A percentile compares a stretch with the other conserved stretches of the same genome.
phyloP scores from a whole-genome alignment of 2,329 filamentous ascomycete species.

The Madurella fahalii region DNA sequence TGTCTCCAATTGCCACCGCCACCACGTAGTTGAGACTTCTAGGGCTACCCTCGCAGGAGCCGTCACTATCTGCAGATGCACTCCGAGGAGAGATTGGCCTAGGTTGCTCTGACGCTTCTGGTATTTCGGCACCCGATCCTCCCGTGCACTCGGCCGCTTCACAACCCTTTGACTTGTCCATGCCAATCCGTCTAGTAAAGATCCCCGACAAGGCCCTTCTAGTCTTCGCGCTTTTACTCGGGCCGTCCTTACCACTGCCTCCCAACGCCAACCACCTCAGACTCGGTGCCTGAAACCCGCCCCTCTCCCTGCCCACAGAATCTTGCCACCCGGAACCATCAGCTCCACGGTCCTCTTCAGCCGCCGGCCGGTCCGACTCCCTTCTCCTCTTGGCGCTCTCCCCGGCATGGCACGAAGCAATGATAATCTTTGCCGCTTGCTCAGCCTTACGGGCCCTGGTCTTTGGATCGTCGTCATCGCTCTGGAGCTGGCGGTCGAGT shows the following conservation, averaged over 20 bases:
- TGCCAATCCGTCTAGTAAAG: neutral
- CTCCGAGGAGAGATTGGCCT: neutral
- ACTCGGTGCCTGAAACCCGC: neutral
- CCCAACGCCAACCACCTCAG: neutral
- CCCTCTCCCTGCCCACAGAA: neutral
- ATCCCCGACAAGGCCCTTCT: too few species aligned
- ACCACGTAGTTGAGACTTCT: neutral
- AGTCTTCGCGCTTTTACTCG: too few species aligned
- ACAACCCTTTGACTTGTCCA: neutral
- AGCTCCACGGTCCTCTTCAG: neutral
- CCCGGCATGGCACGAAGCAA: neutral
- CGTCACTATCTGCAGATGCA: neutral
- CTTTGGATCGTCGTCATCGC: neutral
- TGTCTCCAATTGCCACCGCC: too few species aligned
- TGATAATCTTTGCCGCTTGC: conserved; percentile 4
- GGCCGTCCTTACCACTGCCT: too few species aligned
- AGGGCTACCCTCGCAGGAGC: neutral
- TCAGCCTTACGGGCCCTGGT: neutral
- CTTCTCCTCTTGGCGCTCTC: neutral
- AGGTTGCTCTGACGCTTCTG: too few species aligned
- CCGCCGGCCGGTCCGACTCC: neutral
- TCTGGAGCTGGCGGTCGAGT: neutral
- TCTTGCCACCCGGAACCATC: neutral
- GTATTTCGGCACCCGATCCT: too few species aligned
- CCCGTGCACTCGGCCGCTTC: neutral